Percentiles rank a stretch among this genome's conserved stretches.
These are phyloP conservation scores for Verticillium albo-atrum DNA, from an alignment of 2,329 filamentous ascomycete species.

Conservation along the genomic window DNA sequence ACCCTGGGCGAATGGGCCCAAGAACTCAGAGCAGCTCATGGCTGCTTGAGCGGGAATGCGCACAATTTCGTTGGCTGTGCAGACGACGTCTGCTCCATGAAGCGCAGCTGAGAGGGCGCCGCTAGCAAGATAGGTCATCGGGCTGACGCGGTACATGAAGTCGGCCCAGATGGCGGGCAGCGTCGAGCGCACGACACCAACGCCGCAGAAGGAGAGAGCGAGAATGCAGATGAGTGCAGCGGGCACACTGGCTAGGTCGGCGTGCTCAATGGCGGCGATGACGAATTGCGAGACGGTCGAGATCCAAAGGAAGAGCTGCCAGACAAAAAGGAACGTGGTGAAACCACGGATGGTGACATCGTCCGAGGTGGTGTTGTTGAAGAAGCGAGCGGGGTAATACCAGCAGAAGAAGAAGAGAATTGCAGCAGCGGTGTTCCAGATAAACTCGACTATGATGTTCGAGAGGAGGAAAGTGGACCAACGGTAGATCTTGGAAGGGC, in stretches of 20 bases:
- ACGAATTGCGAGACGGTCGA: constrained; percentile 13
- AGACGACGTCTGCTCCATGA: constrained; percentile 8
- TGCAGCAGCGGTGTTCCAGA: constrained; percentile 63
- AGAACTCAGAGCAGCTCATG: constrained; percentile 11
- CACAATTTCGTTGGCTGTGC: constrained; percentile 11
- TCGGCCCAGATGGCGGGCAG: constrained; percentile 13
- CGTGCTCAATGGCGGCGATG: constrained; percentile 9
- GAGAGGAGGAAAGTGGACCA: constrained; percentile 11
- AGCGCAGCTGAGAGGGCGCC: constrained; percentile 21
- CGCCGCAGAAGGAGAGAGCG: constrained; percentile 14
- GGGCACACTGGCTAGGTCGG: constrained; percentile 10
- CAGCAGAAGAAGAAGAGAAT: constrained; percentile 63
- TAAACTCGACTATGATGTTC: constrained; percentile 60
- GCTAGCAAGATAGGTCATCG: constrained; percentile 23
- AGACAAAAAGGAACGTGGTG: constrained; percentile 13
- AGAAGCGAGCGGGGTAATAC: constrained; percentile 67
- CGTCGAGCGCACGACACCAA: constrained; percentile 8
- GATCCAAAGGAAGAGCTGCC: constrained; percentile 12
- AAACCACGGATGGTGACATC: constrained; percentile 8
- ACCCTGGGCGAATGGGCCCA: constrained; percentile 6
- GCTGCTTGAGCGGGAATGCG: constrained; percentile 6
- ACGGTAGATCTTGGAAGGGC: constrained; percentile 59
- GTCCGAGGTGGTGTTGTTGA: constrained; percentile 44
- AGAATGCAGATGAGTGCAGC: constrained; percentile 10
- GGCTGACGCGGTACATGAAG: constrained; percentile 15